Evolutionary conservation across 805 yeast species (phyloP), one percentile per base, ranked within the genome.

Genomic region (Candida boidinii): DNA sequence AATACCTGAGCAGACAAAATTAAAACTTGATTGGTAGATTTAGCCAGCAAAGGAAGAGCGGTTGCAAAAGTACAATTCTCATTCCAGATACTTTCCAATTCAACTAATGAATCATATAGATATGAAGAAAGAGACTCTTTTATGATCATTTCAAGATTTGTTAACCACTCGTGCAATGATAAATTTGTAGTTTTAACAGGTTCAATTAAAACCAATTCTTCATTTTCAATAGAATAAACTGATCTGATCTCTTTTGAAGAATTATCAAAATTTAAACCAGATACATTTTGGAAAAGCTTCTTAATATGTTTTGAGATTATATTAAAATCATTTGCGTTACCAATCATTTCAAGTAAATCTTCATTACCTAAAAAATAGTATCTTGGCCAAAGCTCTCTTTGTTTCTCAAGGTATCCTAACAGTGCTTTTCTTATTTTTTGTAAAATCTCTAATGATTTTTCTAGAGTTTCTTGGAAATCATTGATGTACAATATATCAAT

Each of bases 311-410:
- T 67, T 13, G 77, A 75, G 4, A 79, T 61, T 6, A 63, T 42
- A 2, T 29, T 26, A 2, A 73, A 44, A 41, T 77, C 70, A 5
- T 50, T 56, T 0, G 74, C 59, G 32, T 78, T 69, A 2, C 96
- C 95, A 23, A 90, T 69, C 25, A 90, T 70, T 39, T 85, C 94
- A 22, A 90, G 59, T 20, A 90, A 56, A 50, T 90, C 96, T 38
- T 87, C 95, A 50, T 90, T 90, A 5, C 96, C 96, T 18, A 90
- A 59, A 49, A 90, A 88, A 46, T 79, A 87, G 35, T 87, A 79
- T 29, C 96, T 65, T 1, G 95, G 88, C 45, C 81, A 90, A 1
- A 65, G 38, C 26, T 70, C 79, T 40, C 97, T 61, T 49, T 88
- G 94, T 24, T 69, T 70, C 44, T 88, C 96, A 21, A 90, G 60